Base-by-base conservation (phyloP, 768 basidiomycete genomes). In the Kockovaella imperatae region DNA sequence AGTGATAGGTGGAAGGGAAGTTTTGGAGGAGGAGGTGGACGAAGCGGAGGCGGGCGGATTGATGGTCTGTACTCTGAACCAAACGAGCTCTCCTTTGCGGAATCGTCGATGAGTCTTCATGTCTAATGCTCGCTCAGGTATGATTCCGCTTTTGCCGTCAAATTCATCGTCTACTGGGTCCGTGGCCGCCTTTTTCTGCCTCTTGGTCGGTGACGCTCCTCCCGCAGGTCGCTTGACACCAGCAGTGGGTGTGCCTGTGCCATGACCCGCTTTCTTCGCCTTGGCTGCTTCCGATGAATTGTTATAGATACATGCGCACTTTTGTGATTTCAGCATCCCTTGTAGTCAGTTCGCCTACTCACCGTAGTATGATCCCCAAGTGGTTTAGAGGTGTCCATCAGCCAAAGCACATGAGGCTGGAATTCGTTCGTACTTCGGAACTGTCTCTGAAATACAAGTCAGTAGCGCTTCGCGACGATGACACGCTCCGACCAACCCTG, bases 351-450 rank as follows among this genome's bases (percentile, higher is more conserved):
- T 0, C 5, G 21, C n/a, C 10, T 21, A 49, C 56, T 31, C 31
- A 60, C 55, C 26, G 43, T 48, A 1, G 47, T 17, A 41, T 68
- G 66, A 35, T 54, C 50, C 18, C 53, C 42, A 5, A 62, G 18
- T 10, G 56, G 42, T 42, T 35, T 48, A 14, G 32, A 24, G 1
- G 50, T 52, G 34, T 67, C 57, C 25, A 64, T 55, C 6, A 67
- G 45, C 66, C 66, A 68, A 3, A 32, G 50, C 3, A 59, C 63
- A 35, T 69, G 68, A 6, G 42, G 46, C 3, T 56, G 45, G 49
- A 67, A 65, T 41, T 69, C 65, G 5, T 55, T 38, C 2, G 57
- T 46, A 46, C 56, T 60, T 45, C 65, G 50, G 47, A 67, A 65
- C 45, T 63, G 49, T 11, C 4, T 11, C 14, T 20, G 18, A 14